Evolutionary conservation across 768 basidiomycete species (phyloP), one percentile per base, ranked within the genome.

Genomic region (Tulasnella sp.): DNA sequence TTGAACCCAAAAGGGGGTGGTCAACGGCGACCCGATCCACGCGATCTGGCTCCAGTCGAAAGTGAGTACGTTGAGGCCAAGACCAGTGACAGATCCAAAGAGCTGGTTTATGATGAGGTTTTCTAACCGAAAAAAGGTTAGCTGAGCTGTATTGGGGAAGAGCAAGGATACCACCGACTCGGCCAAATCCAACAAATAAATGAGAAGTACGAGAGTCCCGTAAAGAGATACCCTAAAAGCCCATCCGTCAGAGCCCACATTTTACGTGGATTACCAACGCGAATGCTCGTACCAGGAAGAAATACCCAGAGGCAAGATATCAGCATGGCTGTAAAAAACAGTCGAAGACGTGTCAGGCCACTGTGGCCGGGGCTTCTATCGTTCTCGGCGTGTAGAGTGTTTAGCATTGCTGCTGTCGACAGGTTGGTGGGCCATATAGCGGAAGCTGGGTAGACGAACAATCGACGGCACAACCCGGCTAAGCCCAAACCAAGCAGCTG

Each of bases 341-440:
- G 96, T 77, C 83, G 84, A 80, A 92, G 94, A 62, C 96, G 82
- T 26, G 88, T 86, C 78, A 93, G 88, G 6, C 86, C 85, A 2
- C 77, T 75, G 29, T 74, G 67, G 16, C 74, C 75, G 8, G 70
- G 70, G 12, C 72, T 86, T 71, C 91, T 92, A 71, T 97, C 94
- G 22, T 59, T 59, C 78, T 98, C 96, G 7, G 97, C 97, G 77
- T 99, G 97, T 5, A 98, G 82, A 7, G 96, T 96, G 79, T 99
- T 99, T 78, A 99, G 84, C 62, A 97, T 81, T 19, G 97, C 95
- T 76, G 94, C 95, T 7, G 89, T 88, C 70, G 97, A 91, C 47
- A 99, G 83, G 78, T 97, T 96, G 80, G 92, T 89, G 7, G 97
- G 97, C 97, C 97, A 99, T 52, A 98, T 91, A 92, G 98, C 94